Conservation (phyloP, 202 grass and related monocot genomes). For the Schoenoplectus tabernaemontani region DNA sequence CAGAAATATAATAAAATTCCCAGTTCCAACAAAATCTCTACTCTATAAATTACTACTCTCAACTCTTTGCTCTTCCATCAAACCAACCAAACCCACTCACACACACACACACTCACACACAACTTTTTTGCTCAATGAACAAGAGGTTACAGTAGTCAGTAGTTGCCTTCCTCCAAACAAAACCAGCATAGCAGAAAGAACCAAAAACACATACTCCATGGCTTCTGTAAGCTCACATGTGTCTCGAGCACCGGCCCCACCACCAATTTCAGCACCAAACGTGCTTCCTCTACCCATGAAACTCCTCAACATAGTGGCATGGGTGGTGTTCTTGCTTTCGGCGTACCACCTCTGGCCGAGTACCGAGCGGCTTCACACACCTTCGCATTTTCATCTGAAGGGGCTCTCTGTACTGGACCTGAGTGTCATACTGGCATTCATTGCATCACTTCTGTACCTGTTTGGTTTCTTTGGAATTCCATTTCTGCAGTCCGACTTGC, state of each 20-base stretch:
- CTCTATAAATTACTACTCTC: neutral
- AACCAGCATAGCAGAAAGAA: neutral
- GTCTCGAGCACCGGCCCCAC: neutral
- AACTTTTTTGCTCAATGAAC: neutral
- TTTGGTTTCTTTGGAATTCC: slow-evolving; percentile 83
- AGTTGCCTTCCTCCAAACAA: neutral
- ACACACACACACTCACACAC: neutral
- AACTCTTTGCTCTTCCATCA: neutral
- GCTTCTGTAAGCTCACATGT: neutral
- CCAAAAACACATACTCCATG: neutral
- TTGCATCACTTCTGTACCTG: slow-evolving; percentile 70
- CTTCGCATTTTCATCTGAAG: slow-evolving; percentile 44
- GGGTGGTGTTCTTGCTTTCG: slow-evolving; percentile 49
- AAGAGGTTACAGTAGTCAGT: too few species aligned
- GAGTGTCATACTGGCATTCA: slow-evolving; percentile 57
- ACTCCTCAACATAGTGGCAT: slow-evolving; percentile 64
- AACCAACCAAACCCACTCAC: neutral
- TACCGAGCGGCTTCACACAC: slow-evolving; percentile 55
- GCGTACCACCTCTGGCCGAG: slow-evolving; percentile 66
- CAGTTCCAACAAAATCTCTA: neutral
- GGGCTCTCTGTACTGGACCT: slow-evolving; percentile 35
- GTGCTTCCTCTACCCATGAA: slow-evolving; percentile 74
- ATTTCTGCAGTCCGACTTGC: slow-evolving; percentile 70
- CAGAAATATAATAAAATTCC: neutral
- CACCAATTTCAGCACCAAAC: slow-evolving; percentile 41